Evolutionary conservation across 441 rosid genomes (phyloP).

Genomic region (Theobroma grandiflorum): DNA sequence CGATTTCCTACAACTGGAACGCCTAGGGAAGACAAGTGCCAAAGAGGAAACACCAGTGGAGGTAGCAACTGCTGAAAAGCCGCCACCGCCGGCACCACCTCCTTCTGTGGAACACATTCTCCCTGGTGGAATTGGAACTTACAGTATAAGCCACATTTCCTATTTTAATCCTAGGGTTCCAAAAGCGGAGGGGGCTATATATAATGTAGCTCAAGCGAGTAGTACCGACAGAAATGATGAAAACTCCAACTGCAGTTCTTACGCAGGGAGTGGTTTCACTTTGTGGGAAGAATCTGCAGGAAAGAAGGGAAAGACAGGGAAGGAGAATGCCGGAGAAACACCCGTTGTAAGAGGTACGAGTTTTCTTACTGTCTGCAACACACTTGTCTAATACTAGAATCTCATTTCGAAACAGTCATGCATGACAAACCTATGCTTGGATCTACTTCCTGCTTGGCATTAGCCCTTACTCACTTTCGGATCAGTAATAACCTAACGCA

Average conservation of each 20-base stretch:
- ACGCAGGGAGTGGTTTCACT: slow-evolving; percentile 67
- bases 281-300: slow-evolving; percentile 76
- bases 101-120: slow-evolving; percentile 74
- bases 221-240: slow-evolving; percentile 65
- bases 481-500: neutral
- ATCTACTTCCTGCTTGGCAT: neutral
- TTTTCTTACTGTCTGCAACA: neutral
- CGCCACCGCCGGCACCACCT: slow-evolving; percentile 62
- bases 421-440: neutral
- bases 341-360: slow-evolving; percentile 63
- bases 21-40: slow-evolving; percentile 49
- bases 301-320: slow-evolving; percentile 94
- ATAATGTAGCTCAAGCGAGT: slow-evolving; percentile 43
- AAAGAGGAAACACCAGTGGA: slow-evolving; percentile 59
- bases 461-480: neutral
- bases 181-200: slow-evolving; percentile 66
- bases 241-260: slow-evolving; percentile 73
- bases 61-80: slow-evolving; percentile 52
- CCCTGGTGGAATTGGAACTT: slow-evolving; percentile 93
- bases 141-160: slow-evolving; percentile 78
- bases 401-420: neutral
- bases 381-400: neutral
- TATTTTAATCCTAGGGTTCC: slow-evolving; percentile 63
- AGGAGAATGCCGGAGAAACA: slow-evolving; percentile 72
- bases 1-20: slow-evolving; percentile 83